Conservation (phyloP, 1,139 yeast species). For the Spathaspora sp. region DNA sequence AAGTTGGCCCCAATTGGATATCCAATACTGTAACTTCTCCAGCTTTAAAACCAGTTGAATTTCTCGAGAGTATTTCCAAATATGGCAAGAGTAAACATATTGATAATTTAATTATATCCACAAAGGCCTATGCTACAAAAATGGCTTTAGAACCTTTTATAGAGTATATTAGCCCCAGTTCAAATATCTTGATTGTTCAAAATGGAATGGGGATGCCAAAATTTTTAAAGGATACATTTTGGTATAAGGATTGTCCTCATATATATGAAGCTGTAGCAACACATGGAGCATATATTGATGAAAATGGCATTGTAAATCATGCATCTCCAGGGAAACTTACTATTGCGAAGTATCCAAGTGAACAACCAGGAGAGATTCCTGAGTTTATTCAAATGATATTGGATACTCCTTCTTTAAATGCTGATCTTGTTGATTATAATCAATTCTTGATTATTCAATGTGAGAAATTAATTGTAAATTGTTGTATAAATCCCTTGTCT, state of each 20-base stretch:
- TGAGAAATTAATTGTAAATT: conserved; percentile 73
- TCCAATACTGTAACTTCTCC: background rate
- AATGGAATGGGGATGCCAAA: conserved; percentile 75
- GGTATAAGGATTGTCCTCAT: conserved; percentile 57
- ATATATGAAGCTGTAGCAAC: conserved; percentile 74
- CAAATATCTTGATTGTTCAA: conserved; percentile 69
- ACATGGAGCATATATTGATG: conserved; percentile 66
- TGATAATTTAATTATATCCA: conserved; percentile 56
- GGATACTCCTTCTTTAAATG: conserved; percentile 36
- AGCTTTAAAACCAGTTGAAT: background rate
- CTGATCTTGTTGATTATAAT: conserved; percentile 47
- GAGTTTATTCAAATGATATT: conserved; percentile 32
- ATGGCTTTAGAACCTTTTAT: conserved; percentile 47
- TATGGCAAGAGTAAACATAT: conserved; percentile 21
- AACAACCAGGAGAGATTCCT: conserved; percentile 19
- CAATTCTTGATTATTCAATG: conserved; percentile 63
- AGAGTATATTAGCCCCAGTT: conserved; percentile 35
- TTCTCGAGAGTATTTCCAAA: background rate
- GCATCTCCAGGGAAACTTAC: conserved; percentile 66
- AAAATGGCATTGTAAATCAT: conserved; percentile 54
- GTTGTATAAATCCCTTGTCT: conserved; percentile 75
- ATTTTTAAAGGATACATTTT: conserved; percentile 49
- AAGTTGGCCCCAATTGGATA: background rate
- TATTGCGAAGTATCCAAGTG: conserved; percentile 27
- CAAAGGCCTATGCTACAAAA: conserved; percentile 60